Conservation (phyloP, 2,329 filamentous ascomycete species). For the Aspergillus transmontanensis region DNA sequence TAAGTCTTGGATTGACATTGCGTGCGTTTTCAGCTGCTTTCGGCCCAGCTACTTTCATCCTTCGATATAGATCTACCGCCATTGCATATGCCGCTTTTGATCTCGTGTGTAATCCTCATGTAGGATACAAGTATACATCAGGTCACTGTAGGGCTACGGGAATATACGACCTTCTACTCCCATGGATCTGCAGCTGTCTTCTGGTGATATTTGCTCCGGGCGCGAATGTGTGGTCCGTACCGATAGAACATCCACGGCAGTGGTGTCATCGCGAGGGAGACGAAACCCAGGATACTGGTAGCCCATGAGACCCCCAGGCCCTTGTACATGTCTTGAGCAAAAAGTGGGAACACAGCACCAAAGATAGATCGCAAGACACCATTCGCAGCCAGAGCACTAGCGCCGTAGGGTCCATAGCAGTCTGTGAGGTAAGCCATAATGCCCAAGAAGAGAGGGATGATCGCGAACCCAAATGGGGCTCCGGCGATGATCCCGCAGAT, state of each 20-base stretch:
- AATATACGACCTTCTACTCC: neutral
- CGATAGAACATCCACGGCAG: neutral
- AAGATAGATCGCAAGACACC: neutral
- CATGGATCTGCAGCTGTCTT: neutral
- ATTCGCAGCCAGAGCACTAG: neutral
- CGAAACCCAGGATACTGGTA: neutral
- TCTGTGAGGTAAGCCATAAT: neutral
- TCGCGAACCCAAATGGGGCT: conserved; percentile 19
- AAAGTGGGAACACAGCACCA: neutral
- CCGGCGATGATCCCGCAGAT: conserved; percentile 14
- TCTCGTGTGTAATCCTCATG: too few relatives aligned
- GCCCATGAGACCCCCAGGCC: neutral
- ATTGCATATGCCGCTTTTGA: too few relatives aligned
- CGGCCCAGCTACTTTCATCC: too few relatives aligned
- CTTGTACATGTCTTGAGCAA: neutral
- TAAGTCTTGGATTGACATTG: too few relatives aligned
- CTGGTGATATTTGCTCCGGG: neutral
- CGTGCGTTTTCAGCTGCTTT: too few relatives aligned
- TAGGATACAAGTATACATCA: neutral
- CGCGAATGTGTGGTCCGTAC: neutral
- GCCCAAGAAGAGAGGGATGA: conserved; percentile 17
- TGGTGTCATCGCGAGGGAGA: neutral
- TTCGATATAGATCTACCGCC: too few relatives aligned
- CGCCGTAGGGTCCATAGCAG: neutral
- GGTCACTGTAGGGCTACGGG: neutral